Conservation (phyloP, 768 basidiomycete genomes). For the Psilocybe cubensis region DNA sequence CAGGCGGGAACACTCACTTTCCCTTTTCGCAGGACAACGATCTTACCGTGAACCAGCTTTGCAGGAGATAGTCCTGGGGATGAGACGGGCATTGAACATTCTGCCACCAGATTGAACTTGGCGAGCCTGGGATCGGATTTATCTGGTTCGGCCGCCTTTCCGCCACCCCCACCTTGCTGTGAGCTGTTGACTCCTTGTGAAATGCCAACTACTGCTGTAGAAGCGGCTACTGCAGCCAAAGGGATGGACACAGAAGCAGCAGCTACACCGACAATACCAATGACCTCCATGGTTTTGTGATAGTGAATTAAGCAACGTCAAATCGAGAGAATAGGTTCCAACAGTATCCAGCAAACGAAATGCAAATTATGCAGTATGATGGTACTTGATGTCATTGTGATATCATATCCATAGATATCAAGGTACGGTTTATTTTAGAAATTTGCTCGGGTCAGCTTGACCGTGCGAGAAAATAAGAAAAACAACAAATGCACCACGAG, state of each 20-base stretch:
- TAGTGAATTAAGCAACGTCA: not conserved
- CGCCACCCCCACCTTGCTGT: constrained; percentile 16
- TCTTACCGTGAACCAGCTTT: constrained; percentile 24
- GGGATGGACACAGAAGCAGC: constrained; percentile 31
- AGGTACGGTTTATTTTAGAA: too few species aligned
- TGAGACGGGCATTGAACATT: constrained; percentile 13
- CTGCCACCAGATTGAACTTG: constrained; percentile 27
- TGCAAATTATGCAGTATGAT: too few species aligned
- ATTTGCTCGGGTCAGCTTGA: too few species aligned
- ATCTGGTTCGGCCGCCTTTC: constrained; percentile 17
- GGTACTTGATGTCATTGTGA: too few species aligned
- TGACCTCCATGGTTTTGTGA: constrained; percentile 18
- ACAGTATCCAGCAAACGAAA: too few species aligned
- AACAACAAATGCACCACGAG: too few species aligned
- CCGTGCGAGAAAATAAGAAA: too few species aligned
- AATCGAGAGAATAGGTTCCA: not conserved
- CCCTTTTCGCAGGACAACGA: constrained; percentile 28
- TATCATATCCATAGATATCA: too few species aligned
- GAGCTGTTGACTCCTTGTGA: constrained; percentile 29
- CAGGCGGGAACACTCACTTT: constrained; percentile 20
- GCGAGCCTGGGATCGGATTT: constrained; percentile 31
- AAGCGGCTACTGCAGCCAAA: constrained; percentile 26
- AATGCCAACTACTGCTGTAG: constrained; percentile 30
- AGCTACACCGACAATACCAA: constrained; percentile 31
- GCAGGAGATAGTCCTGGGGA: constrained; percentile 2